phyloP scores from a whole-genome alignment of 306 rosid species.

The Quercus ilex region DNA sequence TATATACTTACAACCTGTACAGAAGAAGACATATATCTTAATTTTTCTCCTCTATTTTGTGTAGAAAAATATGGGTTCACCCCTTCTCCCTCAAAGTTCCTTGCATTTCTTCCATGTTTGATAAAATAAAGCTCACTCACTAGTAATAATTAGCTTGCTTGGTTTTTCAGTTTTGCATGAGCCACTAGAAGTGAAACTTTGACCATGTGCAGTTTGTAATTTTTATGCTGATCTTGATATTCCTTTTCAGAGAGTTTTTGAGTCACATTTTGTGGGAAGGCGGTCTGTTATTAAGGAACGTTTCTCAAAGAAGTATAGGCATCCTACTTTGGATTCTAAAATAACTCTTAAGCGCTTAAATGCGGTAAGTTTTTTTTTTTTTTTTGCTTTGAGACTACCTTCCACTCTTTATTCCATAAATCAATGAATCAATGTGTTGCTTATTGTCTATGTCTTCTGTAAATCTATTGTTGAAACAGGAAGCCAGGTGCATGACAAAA shows the following conservation, averaged over 20 bases:
- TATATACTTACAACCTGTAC: neutral
- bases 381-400: neutral
- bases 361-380: slow-evolving; percentile 47
- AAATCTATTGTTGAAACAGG: slow-evolving; percentile 43
- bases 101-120: neutral
- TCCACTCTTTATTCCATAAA: neutral
- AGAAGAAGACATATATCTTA: neutral
- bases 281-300: slow-evolving; percentile 77
- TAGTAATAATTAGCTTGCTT: neutral
- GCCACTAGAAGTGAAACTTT: neutral
- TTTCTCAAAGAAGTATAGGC: slow-evolving; percentile 88
- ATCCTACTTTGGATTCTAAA: slow-evolving; percentile 85
- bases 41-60: neutral
- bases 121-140: neutral
- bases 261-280: slow-evolving; percentile 77
- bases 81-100: neutral
- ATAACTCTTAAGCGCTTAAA: slow-evolving; percentile 78
- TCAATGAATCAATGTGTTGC: neutral
- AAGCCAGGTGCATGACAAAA: slow-evolving; percentile 93
- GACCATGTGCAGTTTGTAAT: neutral
- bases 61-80: neutral
- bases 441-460: slow-evolving; percentile 5
- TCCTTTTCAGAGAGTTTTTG: slow-evolving; percentile 66
- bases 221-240: slow-evolving; percentile 2
- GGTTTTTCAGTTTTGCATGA: neutral